Conservation (phyloP, 768 basidiomycete species). For the Mycena floridula region DNA sequence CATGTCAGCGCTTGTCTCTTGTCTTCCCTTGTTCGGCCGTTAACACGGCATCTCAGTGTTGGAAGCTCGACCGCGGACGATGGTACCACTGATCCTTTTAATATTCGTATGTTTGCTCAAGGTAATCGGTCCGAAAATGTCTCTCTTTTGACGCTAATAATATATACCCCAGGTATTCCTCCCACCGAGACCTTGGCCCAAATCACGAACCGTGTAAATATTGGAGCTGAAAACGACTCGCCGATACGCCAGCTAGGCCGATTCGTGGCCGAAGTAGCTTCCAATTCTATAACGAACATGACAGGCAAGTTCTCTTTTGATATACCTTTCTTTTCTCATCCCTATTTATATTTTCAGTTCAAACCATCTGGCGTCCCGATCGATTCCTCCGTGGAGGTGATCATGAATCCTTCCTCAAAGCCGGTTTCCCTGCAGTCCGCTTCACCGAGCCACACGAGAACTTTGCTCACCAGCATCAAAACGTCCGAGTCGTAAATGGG, state of each 20-base stretch:
- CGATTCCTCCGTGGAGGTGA: conserved; percentile 53
- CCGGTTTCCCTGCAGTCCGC: conserved; percentile 47
- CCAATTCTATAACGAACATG: conserved; percentile 44
- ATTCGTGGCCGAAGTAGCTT: conserved; percentile 44
- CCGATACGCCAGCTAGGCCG: conserved; percentile 45
- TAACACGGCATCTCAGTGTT: too few species aligned
- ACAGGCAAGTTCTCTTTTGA: conserved; percentile 29
- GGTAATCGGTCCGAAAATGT: too few species aligned
- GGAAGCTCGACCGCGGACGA: conserved; percentile 46
- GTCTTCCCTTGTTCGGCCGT: too few species aligned
- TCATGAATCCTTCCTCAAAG: conserved; percentile 41
- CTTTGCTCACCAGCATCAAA: conserved; percentile 54
- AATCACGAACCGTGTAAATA: conserved; percentile 25
- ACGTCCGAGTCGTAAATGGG: conserved; percentile 42
- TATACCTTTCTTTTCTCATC: background rate
- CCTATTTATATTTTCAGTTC: conserved; percentile 25
- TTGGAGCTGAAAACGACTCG: conserved; percentile 51
- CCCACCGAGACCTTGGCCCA: conserved; percentile 32
- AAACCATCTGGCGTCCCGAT: conserved; percentile 45
- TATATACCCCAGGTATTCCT: too few species aligned
- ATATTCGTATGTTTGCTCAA: conserved; percentile 45
- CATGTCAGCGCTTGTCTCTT: too few species aligned
- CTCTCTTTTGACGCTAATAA: too few species aligned
- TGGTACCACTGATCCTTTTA: conserved; percentile 37
- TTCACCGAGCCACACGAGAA: conserved; percentile 55